A percentile compares a stretch with the other conserved stretches of the same genome.
Conservation (phyloP, 306 rosid species). For the Trichosanthes cucumerina region DNA sequence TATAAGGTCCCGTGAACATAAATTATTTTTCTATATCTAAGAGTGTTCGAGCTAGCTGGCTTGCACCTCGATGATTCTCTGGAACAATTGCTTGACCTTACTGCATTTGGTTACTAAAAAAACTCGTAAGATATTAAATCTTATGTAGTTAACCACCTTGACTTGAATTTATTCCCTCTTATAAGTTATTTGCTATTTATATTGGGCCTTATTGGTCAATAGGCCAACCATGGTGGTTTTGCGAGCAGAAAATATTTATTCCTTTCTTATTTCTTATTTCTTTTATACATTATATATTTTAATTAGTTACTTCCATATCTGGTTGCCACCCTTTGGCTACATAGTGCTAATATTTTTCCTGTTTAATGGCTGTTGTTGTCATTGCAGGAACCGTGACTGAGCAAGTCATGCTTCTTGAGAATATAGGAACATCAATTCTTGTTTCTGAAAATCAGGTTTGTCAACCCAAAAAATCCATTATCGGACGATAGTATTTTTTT, state of each 20-base stretch:
- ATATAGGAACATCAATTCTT: conserved; percentile 91
- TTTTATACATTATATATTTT: neutral
- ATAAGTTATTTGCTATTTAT: neutral
- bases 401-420: conserved; percentile 95
- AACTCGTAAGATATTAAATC: neutral
- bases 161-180: neutral
- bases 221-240: neutral
- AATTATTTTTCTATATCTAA: neutral
- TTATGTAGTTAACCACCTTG: neutral
- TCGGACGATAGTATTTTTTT: neutral
- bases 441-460: conserved; percentile 86
- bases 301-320: neutral
- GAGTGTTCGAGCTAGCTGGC: neutral
- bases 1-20: neutral
- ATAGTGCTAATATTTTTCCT: neutral
- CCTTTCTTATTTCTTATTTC: neutral
- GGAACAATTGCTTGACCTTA: neutral
- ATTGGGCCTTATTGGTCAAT: neutral
- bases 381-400: conserved; percentile 75
- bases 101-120: neutral
- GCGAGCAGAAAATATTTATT: neutral
- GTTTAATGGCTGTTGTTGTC: neutral
- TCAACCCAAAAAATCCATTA: neutral
- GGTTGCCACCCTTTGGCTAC: neutral
- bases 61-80: neutral